phyloP scores from a whole-genome alignment of 768 basidiomycete species.

The Coprinopsis cinerea region DNA sequence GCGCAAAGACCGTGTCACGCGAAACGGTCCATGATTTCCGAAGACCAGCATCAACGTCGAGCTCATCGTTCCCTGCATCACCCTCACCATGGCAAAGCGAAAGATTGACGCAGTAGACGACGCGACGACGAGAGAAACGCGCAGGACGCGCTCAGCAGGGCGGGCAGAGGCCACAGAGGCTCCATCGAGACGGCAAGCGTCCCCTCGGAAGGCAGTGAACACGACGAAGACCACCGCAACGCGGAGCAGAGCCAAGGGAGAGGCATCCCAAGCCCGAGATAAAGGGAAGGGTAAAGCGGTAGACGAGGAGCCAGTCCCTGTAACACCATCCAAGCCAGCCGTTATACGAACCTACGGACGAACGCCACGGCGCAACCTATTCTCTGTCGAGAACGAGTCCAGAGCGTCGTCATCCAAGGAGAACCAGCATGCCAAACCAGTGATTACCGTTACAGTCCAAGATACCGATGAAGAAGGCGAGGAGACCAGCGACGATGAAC shows the following conservation, averaged over 20 bases:
- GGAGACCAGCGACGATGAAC: background rate
- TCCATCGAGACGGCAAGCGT: background rate
- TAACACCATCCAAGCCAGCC: background rate
- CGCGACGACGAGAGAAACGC: background rate
- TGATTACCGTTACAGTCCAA: too few relatives aligned
- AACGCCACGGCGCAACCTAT: background rate
- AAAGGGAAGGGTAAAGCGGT: background rate
- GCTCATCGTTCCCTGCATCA: background rate
- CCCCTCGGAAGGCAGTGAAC: background rate
- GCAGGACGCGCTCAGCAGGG: background rate
- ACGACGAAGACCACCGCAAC: background rate
- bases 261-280: background rate
- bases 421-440: background rate
- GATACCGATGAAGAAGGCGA: background rate
- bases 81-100: background rate
- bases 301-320: background rate
- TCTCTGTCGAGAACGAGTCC: background rate
- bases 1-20: background rate
- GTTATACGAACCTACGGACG: constrained; percentile 1
- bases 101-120: background rate
- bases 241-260: background rate
- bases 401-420: background rate
- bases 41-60: background rate
- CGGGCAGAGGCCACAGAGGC: background rate
- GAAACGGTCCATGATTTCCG: background rate